Evolutionary conservation across 805 yeast species (phyloP).

Genomic region (Saccharomyces kudriavzevii): DNA sequence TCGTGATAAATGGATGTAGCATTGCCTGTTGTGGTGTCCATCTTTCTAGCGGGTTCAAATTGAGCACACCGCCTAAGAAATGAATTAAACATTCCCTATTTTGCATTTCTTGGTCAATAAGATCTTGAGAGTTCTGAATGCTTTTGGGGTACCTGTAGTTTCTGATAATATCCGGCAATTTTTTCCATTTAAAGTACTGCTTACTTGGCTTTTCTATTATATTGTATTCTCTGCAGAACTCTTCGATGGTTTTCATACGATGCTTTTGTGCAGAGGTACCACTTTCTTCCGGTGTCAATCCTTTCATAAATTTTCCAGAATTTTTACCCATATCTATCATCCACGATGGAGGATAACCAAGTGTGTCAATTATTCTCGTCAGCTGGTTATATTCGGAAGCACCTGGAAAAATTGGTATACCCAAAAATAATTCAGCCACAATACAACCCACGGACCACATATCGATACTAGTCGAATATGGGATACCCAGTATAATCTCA

Average conservation of each 20-base stretch:
- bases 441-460: slow-evolving; percentile 97
- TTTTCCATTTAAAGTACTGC: slow-evolving; percentile 62
- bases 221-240: slow-evolving; percentile 33
- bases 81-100: slow-evolving; percentile 68
- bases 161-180: slow-evolving; percentile 64
- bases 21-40: slow-evolving; percentile 96
- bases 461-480: slow-evolving; percentile 87
- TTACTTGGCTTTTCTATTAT: slow-evolving; percentile 69
- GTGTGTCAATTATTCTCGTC: slow-evolving; percentile 67
- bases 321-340: slow-evolving; percentile 95
- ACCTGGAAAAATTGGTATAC: slow-evolving; percentile 92
- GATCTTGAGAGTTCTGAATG: slow-evolving; percentile 30
- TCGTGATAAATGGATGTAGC: slow-evolving; percentile 81
- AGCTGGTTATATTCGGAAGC: slow-evolving; percentile 88
- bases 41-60: slow-evolving; percentile 84
- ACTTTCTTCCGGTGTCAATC: not conserved
- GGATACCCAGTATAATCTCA: slow-evolving; percentile 84
- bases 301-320: slow-evolving; percentile 48
- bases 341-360: slow-evolving; percentile 88
- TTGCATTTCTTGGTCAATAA: slow-evolving; percentile 60
- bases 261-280: slow-evolving; percentile 13
- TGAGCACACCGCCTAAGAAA: slow-evolving; percentile 68
- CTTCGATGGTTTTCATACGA: slow-evolving; percentile 40
- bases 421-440: slow-evolving; percentile 80
- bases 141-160: slow-evolving; percentile 65